These are phyloP conservation scores for Amanita pallidorosea DNA, from an alignment of 768 basidiomycete genomes.

Conservation along the genomic window DNA sequence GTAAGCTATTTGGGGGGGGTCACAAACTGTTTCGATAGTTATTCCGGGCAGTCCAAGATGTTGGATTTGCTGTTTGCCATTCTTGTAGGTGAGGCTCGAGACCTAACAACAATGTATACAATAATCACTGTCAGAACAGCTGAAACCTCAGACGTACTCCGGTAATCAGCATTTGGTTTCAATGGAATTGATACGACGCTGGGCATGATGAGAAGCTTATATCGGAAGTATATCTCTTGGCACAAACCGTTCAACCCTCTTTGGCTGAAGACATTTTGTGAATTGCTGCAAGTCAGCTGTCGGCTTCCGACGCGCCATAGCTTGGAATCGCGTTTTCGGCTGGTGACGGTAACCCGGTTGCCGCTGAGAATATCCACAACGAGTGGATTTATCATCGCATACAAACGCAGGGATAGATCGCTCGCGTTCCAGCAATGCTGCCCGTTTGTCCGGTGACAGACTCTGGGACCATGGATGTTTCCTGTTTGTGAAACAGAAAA, in stretches of 20 bases:
- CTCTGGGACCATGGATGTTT: slow-evolving; percentile 21
- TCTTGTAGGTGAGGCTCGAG: slow-evolving; percentile 37
- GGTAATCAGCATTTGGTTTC: slow-evolving; percentile 49
- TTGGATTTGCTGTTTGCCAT: slow-evolving; percentile 52
- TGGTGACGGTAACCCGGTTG: slow-evolving; percentile 19
- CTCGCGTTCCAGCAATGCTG: slow-evolving; percentile 13
- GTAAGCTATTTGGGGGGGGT: neutral
- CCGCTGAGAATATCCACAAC: slow-evolving; percentile 25
- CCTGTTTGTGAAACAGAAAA: slow-evolving; percentile 13
- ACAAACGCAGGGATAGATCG: slow-evolving; percentile 24
- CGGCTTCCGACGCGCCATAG: slow-evolving; percentile 28
- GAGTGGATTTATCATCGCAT: slow-evolving; percentile 18
- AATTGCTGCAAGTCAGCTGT: slow-evolving; percentile 56
- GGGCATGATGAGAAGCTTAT: neutral
- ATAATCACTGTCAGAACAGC: neutral
- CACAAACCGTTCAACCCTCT: slow-evolving; percentile 48
- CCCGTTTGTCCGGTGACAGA: slow-evolving; percentile 7
- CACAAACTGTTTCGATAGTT: slow-evolving; percentile 41
- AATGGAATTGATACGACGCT: slow-evolving; percentile 58
- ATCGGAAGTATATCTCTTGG: neutral
- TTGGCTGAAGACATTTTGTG: slow-evolving; percentile 40
- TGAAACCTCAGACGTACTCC: slow-evolving; percentile 25
- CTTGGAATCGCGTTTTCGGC: slow-evolving; percentile 35
- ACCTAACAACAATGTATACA: slow-evolving; percentile 17
- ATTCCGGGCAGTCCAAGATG: slow-evolving; percentile 40